Base-by-base conservation (phyloP, 306 rosid genomes). In the Prunus mongolica region DNA sequence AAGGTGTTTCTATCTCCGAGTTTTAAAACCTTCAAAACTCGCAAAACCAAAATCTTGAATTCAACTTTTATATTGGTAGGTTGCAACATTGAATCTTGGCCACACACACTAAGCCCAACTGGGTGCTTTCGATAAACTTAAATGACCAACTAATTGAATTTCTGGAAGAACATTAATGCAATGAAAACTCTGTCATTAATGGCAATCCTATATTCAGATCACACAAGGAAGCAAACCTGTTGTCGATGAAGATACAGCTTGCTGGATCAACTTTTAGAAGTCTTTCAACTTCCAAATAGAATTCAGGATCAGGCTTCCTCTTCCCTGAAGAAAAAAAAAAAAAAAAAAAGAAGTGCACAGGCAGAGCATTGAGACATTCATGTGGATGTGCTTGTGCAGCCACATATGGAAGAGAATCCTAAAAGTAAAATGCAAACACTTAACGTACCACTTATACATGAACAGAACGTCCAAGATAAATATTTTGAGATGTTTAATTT, bases 381-480 rank as follows among this genome's bases (percentile, higher is more conserved):
- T 38, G 11, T 16, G 12, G 27, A 32, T 7, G 5, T 55, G 25
- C 68, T 14, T 54, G 65, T 44, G 62, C 65, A 28, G 61, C 25
- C 38, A 28, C 22, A 60, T 12, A 73, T 44, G 68, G 57, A 58
- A 46, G 68, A 44, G 77, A 60, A 41, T 56, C 19, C 16, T 13
- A 16, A 41, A 44, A 9, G 50, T 41, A 16, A 15, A 18, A 8
- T 38, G 69, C 49, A 16, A 32, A 80, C 52, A 56, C 30, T 82
- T 34, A 50, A 63, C 74, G 72, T 88, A 89, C 98, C 92, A 69
- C 55, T 78, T 76, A 61, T 45, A 70, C 90, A 92, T 12, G 98
- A 95, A 82, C 98, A 95, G 80, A 95, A 95, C 13, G 98, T 95
- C 98, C 98, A 95, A 15, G 93, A 88, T 76, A 95, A 72, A 88